A percentile compares a stretch with the other conserved stretches of the same genome.
phyloP scores from a whole-genome alignment of 169 alveolate genomes.

The Plasmodium gonderi region DNA sequence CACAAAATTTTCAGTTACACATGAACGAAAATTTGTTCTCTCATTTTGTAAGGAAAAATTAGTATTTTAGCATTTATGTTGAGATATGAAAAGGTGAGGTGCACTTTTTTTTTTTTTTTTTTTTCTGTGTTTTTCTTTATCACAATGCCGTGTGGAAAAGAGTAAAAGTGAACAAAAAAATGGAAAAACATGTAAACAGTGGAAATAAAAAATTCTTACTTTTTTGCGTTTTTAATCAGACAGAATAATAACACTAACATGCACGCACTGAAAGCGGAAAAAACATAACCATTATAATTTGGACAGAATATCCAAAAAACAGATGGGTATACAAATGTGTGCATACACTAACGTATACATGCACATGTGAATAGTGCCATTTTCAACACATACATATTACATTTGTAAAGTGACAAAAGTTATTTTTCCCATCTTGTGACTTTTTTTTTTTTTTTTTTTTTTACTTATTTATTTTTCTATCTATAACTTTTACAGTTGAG shows the following conservation, averaged over 20 bases:
- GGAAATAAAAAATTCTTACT: background rate
- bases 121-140: background rate
- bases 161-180: background rate
- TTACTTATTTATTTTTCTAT: background rate
- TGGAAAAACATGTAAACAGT: background rate
- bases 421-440: background rate
- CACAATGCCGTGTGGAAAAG: background rate
- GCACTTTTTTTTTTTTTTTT: background rate
- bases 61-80: background rate
- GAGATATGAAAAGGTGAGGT: background rate
- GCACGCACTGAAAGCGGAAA: background rate
- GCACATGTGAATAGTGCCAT: background rate
- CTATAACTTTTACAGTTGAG: background rate
- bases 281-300: background rate
- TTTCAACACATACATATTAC: background rate
- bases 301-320: background rate
- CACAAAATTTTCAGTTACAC: background rate
- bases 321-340: background rate
- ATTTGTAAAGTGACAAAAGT: background rate
- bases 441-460: background rate
- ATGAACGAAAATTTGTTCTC: background rate
- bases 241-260: background rate
- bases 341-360: background rate
- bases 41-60: background rate
- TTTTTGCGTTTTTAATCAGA: background rate